These are phyloP conservation scores for Solanum megistacrolobum DNA, from an alignment of 257 asterid genomes.

Conservation along the genomic window DNA sequence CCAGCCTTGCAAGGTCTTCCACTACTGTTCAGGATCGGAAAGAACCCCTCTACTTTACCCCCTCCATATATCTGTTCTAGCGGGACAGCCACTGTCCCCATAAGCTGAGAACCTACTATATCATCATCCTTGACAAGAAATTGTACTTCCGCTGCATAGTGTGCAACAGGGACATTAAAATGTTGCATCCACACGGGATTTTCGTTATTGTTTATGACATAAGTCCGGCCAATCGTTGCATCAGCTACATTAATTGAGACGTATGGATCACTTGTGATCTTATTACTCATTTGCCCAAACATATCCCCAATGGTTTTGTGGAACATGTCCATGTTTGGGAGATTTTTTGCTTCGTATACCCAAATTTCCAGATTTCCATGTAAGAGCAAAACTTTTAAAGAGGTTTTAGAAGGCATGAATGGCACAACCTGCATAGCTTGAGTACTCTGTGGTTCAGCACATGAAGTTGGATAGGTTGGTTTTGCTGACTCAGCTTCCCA, in stretches of 20 bases:
- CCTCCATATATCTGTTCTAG: constrained; percentile 73
- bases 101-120: constrained; percentile 83
- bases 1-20: constrained; percentile 85
- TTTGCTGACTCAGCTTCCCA: constrained; percentile 29
- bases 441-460: constrained; percentile 14
- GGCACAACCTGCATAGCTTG: constrained; percentile 53
- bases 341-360: constrained; percentile 83
- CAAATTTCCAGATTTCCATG: constrained; percentile 90
- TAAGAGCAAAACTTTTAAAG: constrained; percentile 60
- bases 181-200: constrained; percentile 93
- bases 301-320: constrained; percentile 85
- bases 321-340: constrained; percentile 99
- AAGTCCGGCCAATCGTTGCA: constrained; percentile 82
- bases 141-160: constrained; percentile 67
- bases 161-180: constrained; percentile 82
- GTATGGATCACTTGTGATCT: constrained; percentile 94
- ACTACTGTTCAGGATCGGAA: constrained; percentile 60
- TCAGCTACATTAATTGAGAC: constrained; percentile 57
- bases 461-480: constrained; percentile 12
- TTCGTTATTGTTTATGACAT: constrained; percentile 65
- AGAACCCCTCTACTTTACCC: constrained; percentile 52
- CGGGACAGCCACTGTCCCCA: constrained; percentile 80
- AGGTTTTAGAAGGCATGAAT: constrained; percentile 36
- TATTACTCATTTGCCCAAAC: constrained; percentile 65
- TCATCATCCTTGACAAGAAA: constrained; percentile 89